Conservation (phyloP, 2,329 filamentous ascomycete genomes). For the Penicillium concentricum region DNA sequence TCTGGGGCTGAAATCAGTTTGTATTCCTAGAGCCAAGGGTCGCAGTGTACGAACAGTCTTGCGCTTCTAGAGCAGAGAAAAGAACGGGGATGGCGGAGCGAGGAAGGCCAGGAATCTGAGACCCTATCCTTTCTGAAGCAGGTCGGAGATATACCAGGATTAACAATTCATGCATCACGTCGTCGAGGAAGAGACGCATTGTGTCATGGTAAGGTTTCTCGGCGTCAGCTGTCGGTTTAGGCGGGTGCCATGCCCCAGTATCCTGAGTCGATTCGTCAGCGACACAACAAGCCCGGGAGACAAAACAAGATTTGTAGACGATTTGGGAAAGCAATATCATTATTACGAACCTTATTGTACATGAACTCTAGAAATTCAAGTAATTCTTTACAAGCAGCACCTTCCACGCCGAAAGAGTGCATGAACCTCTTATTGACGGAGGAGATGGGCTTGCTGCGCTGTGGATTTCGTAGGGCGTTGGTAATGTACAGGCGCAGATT, state of each 20-base stretch:
- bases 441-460: slow-evolving; percentile 56
- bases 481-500: slow-evolving; percentile 60
- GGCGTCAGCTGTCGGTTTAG: slow-evolving; percentile 34
- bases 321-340: not conserved
- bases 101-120: slow-evolving; percentile 32
- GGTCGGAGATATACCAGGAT: slow-evolving; percentile 50
- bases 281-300: not conserved
- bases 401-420: slow-evolving; percentile 60
- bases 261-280: slow-evolving; percentile 24
- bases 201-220: slow-evolving; percentile 42
- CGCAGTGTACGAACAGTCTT: slow-evolving; percentile 31
- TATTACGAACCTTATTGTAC: slow-evolving; percentile 40
- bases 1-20: slow-evolving; percentile 27
- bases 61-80: slow-evolving; percentile 35
- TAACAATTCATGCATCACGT: slow-evolving; percentile 59
- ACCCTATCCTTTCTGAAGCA: slow-evolving; percentile 37
- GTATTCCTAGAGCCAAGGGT: not conserved
- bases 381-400: slow-evolving; percentile 53
- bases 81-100: slow-evolving; percentile 42
- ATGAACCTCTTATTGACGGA: slow-evolving; percentile 64
- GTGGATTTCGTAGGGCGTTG: slow-evolving; percentile 55
- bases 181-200: slow-evolving; percentile 54
- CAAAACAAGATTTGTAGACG: not conserved
- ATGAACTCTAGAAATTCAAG: slow-evolving; percentile 60
- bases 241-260: slow-evolving; percentile 46